Percentiles rank a stretch among this genome's conserved stretches.
Evolutionary conservation across 176 grass and related monocot genomes (phyloP).

Genomic region (Thalia dealbata): DNA sequence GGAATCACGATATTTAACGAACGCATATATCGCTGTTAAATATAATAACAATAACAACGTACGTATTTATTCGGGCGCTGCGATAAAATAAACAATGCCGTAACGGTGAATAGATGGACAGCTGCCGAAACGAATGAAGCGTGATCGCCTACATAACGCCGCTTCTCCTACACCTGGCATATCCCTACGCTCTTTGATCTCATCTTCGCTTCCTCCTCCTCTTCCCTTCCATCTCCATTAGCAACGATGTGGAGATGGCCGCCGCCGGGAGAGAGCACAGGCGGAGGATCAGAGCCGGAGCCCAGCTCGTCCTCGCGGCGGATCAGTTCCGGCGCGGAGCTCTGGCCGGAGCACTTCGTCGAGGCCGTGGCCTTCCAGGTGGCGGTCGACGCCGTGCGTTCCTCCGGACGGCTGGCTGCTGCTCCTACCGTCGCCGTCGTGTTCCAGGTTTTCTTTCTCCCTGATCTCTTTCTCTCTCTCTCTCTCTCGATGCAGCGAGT

Average conservation of each 20-base stretch:
- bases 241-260: neutral
- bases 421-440: neutral
- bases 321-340: neutral
- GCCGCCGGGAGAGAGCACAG: neutral
- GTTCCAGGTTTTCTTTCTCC: neutral
- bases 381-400: neutral
- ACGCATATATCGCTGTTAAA: too few species aligned
- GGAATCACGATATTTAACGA: too few species aligned
- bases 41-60: too few species aligned
- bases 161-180: neutral
- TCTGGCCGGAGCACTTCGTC: conserved; percentile 4
- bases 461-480: neutral
- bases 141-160: neutral
- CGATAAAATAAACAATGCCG: neutral
- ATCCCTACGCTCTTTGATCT: neutral
- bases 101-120: neutral
- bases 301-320: neutral
- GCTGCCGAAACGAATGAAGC: neutral
- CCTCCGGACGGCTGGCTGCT: neutral
- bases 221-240: neutral
- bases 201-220: neutral
- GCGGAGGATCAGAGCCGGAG: too few species aligned
- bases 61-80: too few species aligned
- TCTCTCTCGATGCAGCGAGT: neutral
- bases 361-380: conserved; percentile 1